phyloP scores from a whole-genome alignment of 2,329 filamentous ascomycete genomes.

The Stachybotrys chartarum region DNA sequence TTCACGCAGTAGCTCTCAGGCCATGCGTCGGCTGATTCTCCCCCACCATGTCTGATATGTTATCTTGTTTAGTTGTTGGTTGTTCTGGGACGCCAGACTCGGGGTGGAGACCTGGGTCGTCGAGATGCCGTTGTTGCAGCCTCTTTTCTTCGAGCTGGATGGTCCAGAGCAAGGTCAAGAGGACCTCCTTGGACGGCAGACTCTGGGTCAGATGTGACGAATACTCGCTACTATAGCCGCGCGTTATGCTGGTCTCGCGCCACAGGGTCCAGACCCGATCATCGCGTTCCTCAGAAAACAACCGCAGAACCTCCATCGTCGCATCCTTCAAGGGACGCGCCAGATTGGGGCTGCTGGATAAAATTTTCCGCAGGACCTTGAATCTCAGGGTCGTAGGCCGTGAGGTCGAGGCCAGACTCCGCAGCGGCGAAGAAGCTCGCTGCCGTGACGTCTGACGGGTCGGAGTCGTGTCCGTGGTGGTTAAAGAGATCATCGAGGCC shows the following conservation, averaged over 20 bases:
- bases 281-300: conserved; percentile 52
- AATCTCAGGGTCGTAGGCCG: conserved; percentile 52
- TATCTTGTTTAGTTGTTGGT: conserved; percentile 14
- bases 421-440: conserved; percentile 43
- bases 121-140: conserved; percentile 15
- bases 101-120: conserved; percentile 10
- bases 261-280: conserved; percentile 33
- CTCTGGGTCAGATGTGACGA: conserved; percentile 26
- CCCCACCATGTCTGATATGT: conserved; percentile 14
- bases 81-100: conserved; percentile 15
- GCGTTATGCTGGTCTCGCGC: conserved; percentile 25
- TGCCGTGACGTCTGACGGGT: conserved; percentile 40
- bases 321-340: conserved; percentile 68
- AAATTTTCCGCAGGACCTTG: conserved; percentile 55
- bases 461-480: conserved; percentile 37
- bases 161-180: conserved; percentile 41
- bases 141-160: conserved; percentile 34
- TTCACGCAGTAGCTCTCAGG: not conserved
- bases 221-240: conserved; percentile 26
- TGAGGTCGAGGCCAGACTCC: conserved; percentile 44
- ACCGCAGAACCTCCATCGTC: conserved; percentile 68
- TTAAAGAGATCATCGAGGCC: conserved; percentile 49
- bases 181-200: conserved; percentile 39
- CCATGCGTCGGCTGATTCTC: conserved; percentile 5
- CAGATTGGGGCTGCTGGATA: conserved; percentile 67